Conservation (phyloP, 129 eudicot species). For the sunflower (Helianthus annuus) region HanXRQr2.0-SUNRISE NC_035440.2:96325631-96326130, state of each 20-base stretch:
- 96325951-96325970: no score
- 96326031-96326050: no score
- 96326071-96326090: no score
- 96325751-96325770: background rate
- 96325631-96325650: conserved; percentile 75
- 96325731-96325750: background rate
- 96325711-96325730: conserved; percentile 24
- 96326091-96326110: no score
- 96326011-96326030: no score
- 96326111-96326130: no score
- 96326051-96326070: no score
- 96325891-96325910: conserved; percentile 21
- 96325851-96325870: conserved; percentile 33
- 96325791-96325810: conserved; percentile 21
- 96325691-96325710: conserved; percentile 33
- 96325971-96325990: no score
- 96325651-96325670: conserved; percentile 57
- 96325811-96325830: conserved; percentile 8
- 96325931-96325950: background rate
- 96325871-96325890: conserved; percentile 35
- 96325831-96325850: conserved; percentile 37
- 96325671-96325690: conserved; percentile 54
- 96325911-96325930: background rate
- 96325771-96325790: conserved; percentile 8
- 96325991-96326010: no score